Base-by-base conservation (phyloP, 495 filamentous ascomycete species). In the Daldinia caldariorum region DNA sequence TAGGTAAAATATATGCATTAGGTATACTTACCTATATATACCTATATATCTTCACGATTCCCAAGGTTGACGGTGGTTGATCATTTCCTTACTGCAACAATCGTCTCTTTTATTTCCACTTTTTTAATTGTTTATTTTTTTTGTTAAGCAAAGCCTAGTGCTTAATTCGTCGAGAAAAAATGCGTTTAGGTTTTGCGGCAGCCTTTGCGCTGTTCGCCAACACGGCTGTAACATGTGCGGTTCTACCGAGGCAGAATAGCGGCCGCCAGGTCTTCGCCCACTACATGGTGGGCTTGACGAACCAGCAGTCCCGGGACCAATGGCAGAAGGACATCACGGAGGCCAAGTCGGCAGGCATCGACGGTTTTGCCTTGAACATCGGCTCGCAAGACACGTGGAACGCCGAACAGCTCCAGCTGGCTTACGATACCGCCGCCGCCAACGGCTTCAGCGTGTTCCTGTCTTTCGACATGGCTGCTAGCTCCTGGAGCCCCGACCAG, bases 351-450 rank as follows among this genome's bases (percentile, higher is more conserved):
- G 82, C 86, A 0, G 84, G 87, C 38, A 91, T 93, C 55, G 90
- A 93, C 71, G 91, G 88, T 3, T 93, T 93, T 71, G 90, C 87
- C 0, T 73, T 93, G 34, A 92, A 93, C 63, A 83, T 91, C 47
- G 91, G 83, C 0, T 81, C 83, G 4, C 78, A 72, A 8, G 86
- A 89, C 58, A 72, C 74, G 0, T 85, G 82, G 72, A 87, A 82
- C 12, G 78, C 79, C n/a, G 69, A 64, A 8, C 84, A 86, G 58
- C 74, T 90, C 2, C 66, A 79, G 9, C 72, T 84, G 1, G 89
- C 87, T 0, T 91, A 87, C 69, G 67, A 78, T 26, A 86, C 84
- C 4, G 89, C 89, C 6, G 82, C 85, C 37, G 67, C 74, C 9
- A 76, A 83, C 10, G 74, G 79, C 12, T 92, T 93, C 77, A 85